Conservation (phyloP, 1,284 basidiomycete species). For the Microbotryomycetes sp. region DNA sequence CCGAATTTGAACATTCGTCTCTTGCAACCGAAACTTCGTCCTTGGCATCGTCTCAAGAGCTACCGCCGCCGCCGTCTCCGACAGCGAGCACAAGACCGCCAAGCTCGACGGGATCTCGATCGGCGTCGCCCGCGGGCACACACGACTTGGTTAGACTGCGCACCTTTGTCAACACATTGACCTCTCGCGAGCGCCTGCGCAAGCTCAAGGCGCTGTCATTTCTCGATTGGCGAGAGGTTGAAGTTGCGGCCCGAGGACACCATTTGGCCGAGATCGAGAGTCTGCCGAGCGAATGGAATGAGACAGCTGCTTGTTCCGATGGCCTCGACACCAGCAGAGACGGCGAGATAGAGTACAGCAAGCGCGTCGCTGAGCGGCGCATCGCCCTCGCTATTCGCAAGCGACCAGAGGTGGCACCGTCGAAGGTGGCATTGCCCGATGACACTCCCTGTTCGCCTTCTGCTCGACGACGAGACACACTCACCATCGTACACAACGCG, state of each 20-base stretch:
- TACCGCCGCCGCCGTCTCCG: conserved; percentile 3
- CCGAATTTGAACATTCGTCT: neutral
- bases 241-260: conserved; percentile 7
- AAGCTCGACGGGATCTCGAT: neutral
- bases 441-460: neutral
- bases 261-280: neutral
- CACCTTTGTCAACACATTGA: neutral
- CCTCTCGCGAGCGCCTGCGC: neutral
- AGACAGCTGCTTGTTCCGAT: neutral
- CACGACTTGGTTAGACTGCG: conserved; percentile 10
- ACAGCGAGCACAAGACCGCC: neutral
- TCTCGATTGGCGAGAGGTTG: conserved; percentile 27
- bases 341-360: conserved; percentile 36
- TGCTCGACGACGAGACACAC: neutral
- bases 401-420: neutral
- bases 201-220: neutral
- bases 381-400: neutral
- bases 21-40: neutral
- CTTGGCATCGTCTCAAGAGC: conserved; percentile 11
- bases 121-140: neutral
- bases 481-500: neutral
- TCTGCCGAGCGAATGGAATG: conserved; percentile 1
- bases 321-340: neutral
- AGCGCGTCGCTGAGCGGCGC: conserved; percentile 33
- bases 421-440: neutral